A percentile compares a stretch with the other conserved stretches of the same genome.
phyloP scores from a whole-genome alignment of 306 rosid genomes.

The Trifolium subterraneum region DNA sequence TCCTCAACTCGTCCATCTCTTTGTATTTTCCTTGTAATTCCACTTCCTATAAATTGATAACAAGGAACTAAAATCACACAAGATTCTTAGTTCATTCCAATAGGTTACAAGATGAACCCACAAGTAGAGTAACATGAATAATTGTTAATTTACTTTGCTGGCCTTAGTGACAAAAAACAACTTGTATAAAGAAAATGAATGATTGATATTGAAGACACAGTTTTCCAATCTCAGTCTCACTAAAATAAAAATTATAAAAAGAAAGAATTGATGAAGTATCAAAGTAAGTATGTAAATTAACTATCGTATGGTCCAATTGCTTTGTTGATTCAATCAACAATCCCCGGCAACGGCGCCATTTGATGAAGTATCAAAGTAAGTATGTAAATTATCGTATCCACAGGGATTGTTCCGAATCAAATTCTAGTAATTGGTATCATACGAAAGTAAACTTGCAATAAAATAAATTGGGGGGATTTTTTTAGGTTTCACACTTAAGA shows the following conservation, averaged over 20 bases:
- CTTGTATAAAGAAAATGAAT: constrained; percentile 15
- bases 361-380: too few relatives aligned
- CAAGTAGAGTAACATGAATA: neutral
- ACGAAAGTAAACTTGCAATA: too few relatives aligned
- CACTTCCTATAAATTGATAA: constrained; percentile 59
- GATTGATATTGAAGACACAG: constrained; percentile 10
- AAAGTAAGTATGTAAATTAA: too few relatives aligned
- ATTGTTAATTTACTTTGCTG: constrained; percentile 5
- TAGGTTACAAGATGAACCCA: constrained; percentile 33
- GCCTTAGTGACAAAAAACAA: constrained; percentile 7
- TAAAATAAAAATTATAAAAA: constrained; percentile 4
- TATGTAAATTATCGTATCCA: too few relatives aligned
- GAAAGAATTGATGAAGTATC: too few relatives aligned
- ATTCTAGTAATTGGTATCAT: too few relatives aligned
- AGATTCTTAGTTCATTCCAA: constrained; percentile 30
- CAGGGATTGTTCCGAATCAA: too few relatives aligned
- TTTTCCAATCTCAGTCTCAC: neutral
- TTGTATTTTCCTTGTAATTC: constrained; percentile 64
- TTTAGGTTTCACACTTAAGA: too few relatives aligned
- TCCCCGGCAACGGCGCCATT: too few relatives aligned
- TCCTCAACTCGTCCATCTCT: constrained; percentile 76
- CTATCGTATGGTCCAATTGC: too few relatives aligned
- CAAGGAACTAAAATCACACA: constrained; percentile 36
- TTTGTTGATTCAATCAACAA: too few relatives aligned
- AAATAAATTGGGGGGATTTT: too few relatives aligned